Evolutionary conservation across 2,329 filamentous ascomycete species (phyloP).

Genomic region (Ploettnerulaceae sp.): DNA sequence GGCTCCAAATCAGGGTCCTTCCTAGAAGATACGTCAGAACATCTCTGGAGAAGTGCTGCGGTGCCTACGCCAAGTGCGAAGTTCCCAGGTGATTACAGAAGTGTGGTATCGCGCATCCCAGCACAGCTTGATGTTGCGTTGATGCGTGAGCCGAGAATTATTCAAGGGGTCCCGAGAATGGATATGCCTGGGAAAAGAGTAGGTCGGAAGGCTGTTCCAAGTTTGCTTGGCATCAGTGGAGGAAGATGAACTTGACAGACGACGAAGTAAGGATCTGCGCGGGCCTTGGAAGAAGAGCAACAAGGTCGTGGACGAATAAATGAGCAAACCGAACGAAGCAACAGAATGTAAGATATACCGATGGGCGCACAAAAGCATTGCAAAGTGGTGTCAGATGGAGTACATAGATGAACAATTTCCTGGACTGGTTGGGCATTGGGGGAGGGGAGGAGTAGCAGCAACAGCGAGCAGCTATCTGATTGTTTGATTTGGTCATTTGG

Average conservation of each 20-base stretch:
- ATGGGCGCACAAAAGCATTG: slow-evolving; percentile 2
- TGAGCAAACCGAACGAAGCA: too few relatives aligned
- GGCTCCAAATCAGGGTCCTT: slow-evolving; percentile 46
- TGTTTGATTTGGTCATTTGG: too few relatives aligned
- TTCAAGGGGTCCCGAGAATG: slow-evolving; percentile 75
- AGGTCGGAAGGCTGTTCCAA: slow-evolving; percentile 35
- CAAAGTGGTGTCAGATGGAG: slow-evolving; percentile 3
- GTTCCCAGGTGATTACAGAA: slow-evolving; percentile 58
- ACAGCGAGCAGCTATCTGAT: too few relatives aligned
- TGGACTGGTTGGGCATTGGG: too few relatives aligned
- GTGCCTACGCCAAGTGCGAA: slow-evolving; percentile 56
- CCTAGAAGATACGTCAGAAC: slow-evolving; percentile 67
- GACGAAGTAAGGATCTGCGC: too few relatives aligned
- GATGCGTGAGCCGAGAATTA: slow-evolving; percentile 88
- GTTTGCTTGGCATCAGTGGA: slow-evolving; percentile 28
- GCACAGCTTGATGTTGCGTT: slow-evolving; percentile 77
- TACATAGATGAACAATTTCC: slow-evolving; percentile 2
- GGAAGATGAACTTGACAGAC: too few relatives aligned
- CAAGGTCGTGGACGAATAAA: neutral
- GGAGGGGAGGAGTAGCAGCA: too few relatives aligned
- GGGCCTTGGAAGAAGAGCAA: neutral
- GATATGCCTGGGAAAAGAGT: slow-evolving; percentile 33
- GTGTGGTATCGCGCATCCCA: slow-evolving; percentile 62
- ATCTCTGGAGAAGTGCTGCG: slow-evolving; percentile 70
- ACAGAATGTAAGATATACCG: slow-evolving; percentile 5